Conservation (phyloP, 495 filamentous ascomycete genomes). For the Penicillium flavigenum region DNA sequence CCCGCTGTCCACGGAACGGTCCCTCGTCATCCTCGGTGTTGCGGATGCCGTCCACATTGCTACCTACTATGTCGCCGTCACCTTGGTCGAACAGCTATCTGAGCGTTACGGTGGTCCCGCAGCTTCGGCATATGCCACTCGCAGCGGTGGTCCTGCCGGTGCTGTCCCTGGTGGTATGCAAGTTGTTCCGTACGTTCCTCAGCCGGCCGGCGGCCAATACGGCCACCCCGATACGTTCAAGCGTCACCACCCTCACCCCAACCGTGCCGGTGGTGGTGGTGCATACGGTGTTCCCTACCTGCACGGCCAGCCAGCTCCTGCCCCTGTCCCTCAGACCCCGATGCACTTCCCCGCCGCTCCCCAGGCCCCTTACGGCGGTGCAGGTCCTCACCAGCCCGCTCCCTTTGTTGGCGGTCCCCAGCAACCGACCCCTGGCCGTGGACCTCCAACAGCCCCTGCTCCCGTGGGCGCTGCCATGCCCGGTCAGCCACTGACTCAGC, state of each 20-base stretch:
- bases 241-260: slow-evolving; percentile 63
- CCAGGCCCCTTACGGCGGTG: slow-evolving; percentile 63
- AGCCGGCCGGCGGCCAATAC: slow-evolving; percentile 86
- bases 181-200: slow-evolving; percentile 91
- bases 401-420: slow-evolving; percentile 58
- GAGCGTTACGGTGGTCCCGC: slow-evolving; percentile 94
- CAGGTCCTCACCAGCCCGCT: slow-evolving; percentile 74
- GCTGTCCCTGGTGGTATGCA: slow-evolving; percentile 96
- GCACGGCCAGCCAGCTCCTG: slow-evolving; percentile 61
- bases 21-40: slow-evolving; percentile 89
- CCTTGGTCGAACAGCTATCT: slow-evolving; percentile 91
- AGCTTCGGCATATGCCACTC: slow-evolving; percentile 93
- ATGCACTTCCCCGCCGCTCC: slow-evolving; percentile 76
- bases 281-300: slow-evolving; percentile 74
- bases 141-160: slow-evolving; percentile 88
- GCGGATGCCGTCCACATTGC: slow-evolving; percentile 97
- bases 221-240: slow-evolving; percentile 87
- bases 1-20: slow-evolving; percentile 90
- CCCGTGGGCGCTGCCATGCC: slow-evolving; percentile 75
- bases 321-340: slow-evolving; percentile 59
- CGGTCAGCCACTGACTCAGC: slow-evolving; percentile 88
- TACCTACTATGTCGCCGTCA: slow-evolving; percentile 96
- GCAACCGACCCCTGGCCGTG: slow-evolving; percentile 54
- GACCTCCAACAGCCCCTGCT: slow-evolving; percentile 51
- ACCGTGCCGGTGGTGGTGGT: slow-evolving; percentile 60